These are phyloP conservation scores for Schoenoplectus triqueter DNA, from an alignment of 202 grass and related monocot genomes.

Conservation along the genomic window DNA sequence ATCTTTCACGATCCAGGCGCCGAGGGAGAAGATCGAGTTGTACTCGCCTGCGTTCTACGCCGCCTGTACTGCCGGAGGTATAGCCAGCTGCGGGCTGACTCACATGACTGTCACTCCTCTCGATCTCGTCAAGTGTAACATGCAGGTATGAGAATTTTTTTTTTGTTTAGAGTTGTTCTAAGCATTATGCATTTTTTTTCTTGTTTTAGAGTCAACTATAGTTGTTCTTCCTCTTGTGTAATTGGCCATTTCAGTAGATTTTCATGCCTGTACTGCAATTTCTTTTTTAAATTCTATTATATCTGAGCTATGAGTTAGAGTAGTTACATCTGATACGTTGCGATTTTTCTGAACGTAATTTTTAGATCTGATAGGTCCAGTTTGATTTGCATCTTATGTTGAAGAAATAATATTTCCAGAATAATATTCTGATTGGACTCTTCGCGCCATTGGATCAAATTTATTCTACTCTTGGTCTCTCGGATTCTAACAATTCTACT, in stretches of 20 bases:
- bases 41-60: constrained; percentile 90
- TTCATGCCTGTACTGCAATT: background rate
- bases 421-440: background rate
- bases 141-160: constrained; percentile 76
- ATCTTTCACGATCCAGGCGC: constrained; percentile 70
- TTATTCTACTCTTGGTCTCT: too few species aligned
- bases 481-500: too few species aligned
- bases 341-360: background rate
- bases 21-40: constrained; percentile 80
- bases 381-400: background rate
- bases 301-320: background rate
- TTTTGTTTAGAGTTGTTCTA: background rate
- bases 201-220: background rate
- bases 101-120: constrained; percentile 93
- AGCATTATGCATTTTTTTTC: background rate
- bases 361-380: constrained; percentile 1
- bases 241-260: background rate
- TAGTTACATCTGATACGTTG: too few species aligned
- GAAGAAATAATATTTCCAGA: background rate
- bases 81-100: constrained; percentile 92
- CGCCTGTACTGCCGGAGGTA: constrained; percentile 83
- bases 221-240: background rate
- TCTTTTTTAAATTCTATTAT: background rate
- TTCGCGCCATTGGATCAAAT: too few species aligned
- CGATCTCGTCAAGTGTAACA: constrained; percentile 96